Evolutionary conservation across 129 eudicot species (phyloP).

Genomic region (Ambrosia artemisiifolia): DNA sequence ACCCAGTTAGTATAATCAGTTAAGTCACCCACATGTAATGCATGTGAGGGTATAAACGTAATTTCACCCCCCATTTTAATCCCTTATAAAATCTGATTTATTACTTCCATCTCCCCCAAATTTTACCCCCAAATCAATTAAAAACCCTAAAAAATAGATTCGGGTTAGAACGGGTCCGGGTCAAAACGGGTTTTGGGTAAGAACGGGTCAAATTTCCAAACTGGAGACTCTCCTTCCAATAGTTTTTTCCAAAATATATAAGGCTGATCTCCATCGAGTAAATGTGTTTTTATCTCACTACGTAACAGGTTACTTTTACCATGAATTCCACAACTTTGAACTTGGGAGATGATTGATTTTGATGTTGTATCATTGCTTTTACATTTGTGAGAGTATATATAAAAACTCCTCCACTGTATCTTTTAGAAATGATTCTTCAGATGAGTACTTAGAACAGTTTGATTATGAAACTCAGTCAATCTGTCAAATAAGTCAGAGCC

Average conservation of each 20-base stretch:
- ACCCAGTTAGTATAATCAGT: too few relatives aligned
- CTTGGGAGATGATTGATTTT: constrained; percentile 33
- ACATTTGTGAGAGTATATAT: constrained; percentile 37
- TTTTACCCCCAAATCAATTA: too few relatives aligned
- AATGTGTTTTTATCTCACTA: constrained; percentile 45
- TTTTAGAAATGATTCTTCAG: constrained; percentile 33
- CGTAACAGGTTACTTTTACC: constrained; percentile 32
- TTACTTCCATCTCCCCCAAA: too few relatives aligned
- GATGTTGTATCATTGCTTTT: constrained; percentile 13
- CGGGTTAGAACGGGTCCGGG: too few relatives aligned
- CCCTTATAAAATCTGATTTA: too few relatives aligned
- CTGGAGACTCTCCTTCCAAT: constrained; percentile 50
- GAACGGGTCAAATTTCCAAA: constrained; percentile 67
- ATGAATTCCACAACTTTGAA: too few relatives aligned
- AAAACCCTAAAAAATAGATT: too few relatives aligned
- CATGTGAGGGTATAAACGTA: too few relatives aligned
- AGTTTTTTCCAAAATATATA: constrained; percentile 67
- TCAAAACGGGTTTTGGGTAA: too few relatives aligned
- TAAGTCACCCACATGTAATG: too few relatives aligned
- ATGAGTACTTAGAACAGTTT: constrained; percentile 25
- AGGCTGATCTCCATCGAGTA: constrained; percentile 47
- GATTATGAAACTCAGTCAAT: constrained; percentile 50
- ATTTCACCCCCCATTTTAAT: too few relatives aligned
- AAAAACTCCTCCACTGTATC: constrained; percentile 53
- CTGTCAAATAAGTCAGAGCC: constrained; percentile 44